Percentiles rank a stretch among this genome's conserved stretches.
phyloP scores from a whole-genome alignment of 2,329 filamentous ascomycete genomes.

The Graphilbum sp. region DNA sequence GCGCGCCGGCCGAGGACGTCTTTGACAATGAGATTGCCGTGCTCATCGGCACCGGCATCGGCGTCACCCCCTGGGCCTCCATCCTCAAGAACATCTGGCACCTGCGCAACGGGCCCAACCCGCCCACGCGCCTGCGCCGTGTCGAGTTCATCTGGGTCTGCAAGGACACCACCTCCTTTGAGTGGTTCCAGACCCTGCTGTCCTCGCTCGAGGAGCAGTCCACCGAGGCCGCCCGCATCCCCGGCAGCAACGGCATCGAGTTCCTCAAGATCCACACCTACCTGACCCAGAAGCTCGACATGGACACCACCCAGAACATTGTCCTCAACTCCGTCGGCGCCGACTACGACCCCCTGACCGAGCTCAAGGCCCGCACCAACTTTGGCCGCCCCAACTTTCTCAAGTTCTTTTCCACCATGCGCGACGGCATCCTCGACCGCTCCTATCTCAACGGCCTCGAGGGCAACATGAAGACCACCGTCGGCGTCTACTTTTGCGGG shows the following conservation, averaged over 20 bases:
- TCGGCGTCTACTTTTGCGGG: constrained; percentile 97
- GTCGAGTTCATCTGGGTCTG: constrained; percentile 99
- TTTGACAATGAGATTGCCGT: constrained; percentile 86
- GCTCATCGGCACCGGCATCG: constrained; percentile 73
- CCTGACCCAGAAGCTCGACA: constrained; percentile 82
- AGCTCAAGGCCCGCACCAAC: constrained; percentile 78
- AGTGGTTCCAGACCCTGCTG: constrained; percentile 95
- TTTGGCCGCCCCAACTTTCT: constrained; percentile 87
- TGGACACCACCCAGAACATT: constrained; percentile 89
- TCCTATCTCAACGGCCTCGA: constrained; percentile 75
- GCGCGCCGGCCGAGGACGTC: constrained; percentile 91
- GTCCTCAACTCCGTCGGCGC: constrained; percentile 88
- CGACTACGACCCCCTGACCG: constrained; percentile 77
- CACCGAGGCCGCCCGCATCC: constrained; percentile 47
- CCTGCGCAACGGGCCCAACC: constrained; percentile 75
- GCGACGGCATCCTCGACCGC: constrained; percentile 70
- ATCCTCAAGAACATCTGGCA: constrained; percentile 98
- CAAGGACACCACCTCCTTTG: constrained; percentile 87
- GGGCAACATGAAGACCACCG: constrained; percentile 59
- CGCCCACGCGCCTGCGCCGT: constrained; percentile 72
- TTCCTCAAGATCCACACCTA: constrained; percentile 98
- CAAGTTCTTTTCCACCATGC: constrained; percentile 67
- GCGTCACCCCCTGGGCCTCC: constrained; percentile 72
- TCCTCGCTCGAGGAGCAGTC: constrained; percentile 82
- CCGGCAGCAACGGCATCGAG: constrained; percentile 53